Evolutionary conservation across 345 rosid genomes (phyloP).

Genomic region (Camelina laxa): DNA sequence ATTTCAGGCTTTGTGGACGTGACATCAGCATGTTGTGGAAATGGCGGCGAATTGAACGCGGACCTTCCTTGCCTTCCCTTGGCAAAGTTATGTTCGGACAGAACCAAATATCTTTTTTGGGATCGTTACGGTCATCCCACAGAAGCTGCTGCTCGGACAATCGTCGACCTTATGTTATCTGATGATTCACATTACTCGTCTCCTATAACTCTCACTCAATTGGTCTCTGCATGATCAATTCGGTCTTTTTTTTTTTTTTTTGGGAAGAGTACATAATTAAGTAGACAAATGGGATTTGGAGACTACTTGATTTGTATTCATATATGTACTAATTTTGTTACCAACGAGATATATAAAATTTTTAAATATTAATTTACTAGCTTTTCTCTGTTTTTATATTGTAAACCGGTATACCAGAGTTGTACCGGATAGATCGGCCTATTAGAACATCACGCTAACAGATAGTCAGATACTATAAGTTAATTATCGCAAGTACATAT

Average conservation of each 20-base stretch:
- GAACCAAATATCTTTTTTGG: conserved; percentile 78
- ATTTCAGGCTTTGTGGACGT: conserved; percentile 64
- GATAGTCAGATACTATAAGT: too few relatives aligned
- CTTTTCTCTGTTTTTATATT: neutral
- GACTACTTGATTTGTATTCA: conserved; percentile 14
- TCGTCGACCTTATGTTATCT: conserved; percentile 55
- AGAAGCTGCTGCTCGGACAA: conserved; percentile 53
- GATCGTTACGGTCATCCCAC: conserved; percentile 72
- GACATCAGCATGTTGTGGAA: conserved; percentile 82
- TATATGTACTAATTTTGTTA: neutral
- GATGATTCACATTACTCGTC: conserved; percentile 48
- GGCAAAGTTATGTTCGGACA: conserved; percentile 60
- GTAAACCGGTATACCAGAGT: neutral
- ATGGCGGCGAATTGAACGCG: conserved; percentile 69
- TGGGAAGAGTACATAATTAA: conserved; percentile 5
- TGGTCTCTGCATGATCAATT: conserved; percentile 43
- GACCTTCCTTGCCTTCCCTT: conserved; percentile 57
- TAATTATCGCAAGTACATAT: too few relatives aligned
- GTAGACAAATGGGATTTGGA: neutral
- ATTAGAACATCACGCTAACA: too few relatives aligned
- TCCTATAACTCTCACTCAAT: conserved; percentile 60
- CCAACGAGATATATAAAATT: neutral
- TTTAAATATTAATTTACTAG: neutral
- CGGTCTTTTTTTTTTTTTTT: neutral
- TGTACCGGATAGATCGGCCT: neutral